phyloP scores from a whole-genome alignment of 257 asterid genomes.

The Solanum microdontum region DNA sequence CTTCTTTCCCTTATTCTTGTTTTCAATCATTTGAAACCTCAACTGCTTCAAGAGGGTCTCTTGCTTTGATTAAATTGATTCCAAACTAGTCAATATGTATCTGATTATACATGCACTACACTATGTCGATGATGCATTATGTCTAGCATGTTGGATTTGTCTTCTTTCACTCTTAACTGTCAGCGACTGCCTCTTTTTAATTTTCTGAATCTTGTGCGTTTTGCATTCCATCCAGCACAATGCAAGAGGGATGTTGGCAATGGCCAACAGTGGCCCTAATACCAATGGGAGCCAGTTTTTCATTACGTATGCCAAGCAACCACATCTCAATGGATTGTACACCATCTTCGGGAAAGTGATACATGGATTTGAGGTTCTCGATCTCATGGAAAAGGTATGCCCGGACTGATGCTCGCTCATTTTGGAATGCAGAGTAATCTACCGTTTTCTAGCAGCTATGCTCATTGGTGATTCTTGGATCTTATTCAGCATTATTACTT shows the following conservation, averaged over 20 bases:
- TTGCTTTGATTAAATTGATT: neutral
- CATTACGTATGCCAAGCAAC: constrained; percentile 67
- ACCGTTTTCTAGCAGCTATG: neutral
- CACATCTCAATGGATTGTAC: constrained; percentile 86
- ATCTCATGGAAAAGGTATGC: constrained; percentile 90
- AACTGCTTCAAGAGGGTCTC: neutral
- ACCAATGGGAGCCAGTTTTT: constrained; percentile 98
- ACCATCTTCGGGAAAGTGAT: constrained; percentile 94
- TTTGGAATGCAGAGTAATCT: neutral
- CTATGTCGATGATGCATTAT: neutral
- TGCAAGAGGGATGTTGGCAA: constrained; percentile 89
- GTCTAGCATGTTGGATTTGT: neutral
- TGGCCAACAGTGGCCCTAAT: constrained; percentile 95
- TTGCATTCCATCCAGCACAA: constrained; percentile 51
- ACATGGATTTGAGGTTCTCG: constrained; percentile 95
- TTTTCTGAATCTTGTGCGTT: neutral
- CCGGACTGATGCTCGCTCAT: neutral
- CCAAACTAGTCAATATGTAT: neutral
- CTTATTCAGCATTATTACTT: neutral
- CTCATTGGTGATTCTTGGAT: neutral
- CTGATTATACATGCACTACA: neutral
- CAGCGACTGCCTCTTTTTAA: neutral
- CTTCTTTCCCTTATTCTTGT: neutral
- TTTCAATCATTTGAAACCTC: neutral
- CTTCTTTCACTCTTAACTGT: neutral